These are phyloP conservation scores for Pholiota conissans DNA, from an alignment of 768 basidiomycete genomes.

Conservation along the genomic window DNA sequence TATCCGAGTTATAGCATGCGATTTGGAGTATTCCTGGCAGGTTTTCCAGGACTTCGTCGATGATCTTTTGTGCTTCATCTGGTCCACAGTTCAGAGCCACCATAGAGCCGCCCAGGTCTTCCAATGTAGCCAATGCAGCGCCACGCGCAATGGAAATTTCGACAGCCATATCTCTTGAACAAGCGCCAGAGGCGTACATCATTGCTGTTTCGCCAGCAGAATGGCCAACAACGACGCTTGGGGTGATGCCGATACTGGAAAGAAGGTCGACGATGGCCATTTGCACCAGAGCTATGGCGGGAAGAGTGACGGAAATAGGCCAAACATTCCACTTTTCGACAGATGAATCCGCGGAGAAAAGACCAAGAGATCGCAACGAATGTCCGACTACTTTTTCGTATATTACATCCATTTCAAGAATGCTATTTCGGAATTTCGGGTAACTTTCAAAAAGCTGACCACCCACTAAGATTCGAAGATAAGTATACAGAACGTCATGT, in stretches of 20 bases:
- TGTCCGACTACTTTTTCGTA: slow-evolving; percentile 32
- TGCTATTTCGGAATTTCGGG: slow-evolving; percentile 35
- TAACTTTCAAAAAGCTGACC: slow-evolving; percentile 28
- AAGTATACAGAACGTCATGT: background rate
- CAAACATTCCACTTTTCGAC: slow-evolving; percentile 20
- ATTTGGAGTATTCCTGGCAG: slow-evolving; percentile 30
- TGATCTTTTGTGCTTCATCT: background rate
- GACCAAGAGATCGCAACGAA: slow-evolving; percentile 38
- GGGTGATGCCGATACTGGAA: slow-evolving; percentile 31
- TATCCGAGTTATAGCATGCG: slow-evolving; percentile 39
- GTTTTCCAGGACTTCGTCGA: slow-evolving; percentile 19
- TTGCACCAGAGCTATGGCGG: slow-evolving; percentile 44
- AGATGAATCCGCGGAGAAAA: slow-evolving; percentile 9
- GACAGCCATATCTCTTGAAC: slow-evolving; percentile 37
- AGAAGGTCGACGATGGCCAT: slow-evolving; percentile 45
- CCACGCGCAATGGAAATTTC: slow-evolving; percentile 45
- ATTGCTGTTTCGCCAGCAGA: slow-evolving; percentile 49
- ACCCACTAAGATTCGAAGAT: slow-evolving; percentile 25
- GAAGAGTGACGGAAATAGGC: slow-evolving; percentile 38
- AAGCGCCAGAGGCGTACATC: slow-evolving; percentile 44
- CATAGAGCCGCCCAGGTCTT: slow-evolving; percentile 40
- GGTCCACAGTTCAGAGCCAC: slow-evolving; percentile 39
- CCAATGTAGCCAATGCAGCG: slow-evolving; percentile 31
- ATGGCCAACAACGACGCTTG: slow-evolving; percentile 42
- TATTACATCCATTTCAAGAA: slow-evolving; percentile 36